Evolutionary conservation across 768 basidiomycete genomes (phyloP).

Genomic region (Auriscalpium orientale): DNA sequence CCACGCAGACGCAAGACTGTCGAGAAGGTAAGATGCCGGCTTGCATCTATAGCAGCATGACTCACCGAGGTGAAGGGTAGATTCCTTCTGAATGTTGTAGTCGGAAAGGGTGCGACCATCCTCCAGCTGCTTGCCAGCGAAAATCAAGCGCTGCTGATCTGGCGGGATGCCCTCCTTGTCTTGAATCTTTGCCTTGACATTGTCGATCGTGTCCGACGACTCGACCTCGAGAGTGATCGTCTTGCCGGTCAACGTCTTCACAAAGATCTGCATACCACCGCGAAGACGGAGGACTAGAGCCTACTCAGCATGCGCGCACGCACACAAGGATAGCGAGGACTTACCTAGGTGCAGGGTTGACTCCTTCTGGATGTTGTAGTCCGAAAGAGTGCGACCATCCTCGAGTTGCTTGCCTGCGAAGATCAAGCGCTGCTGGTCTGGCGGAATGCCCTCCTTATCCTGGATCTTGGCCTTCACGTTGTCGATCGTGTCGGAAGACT

Average conservation of each 20-base stretch:
- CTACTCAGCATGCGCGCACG: background rate
- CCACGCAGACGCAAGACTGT: constrained; percentile 78
- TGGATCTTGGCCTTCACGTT: constrained; percentile 81
- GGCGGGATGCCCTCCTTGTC: constrained; percentile 89
- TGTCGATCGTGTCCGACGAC: constrained; percentile 82
- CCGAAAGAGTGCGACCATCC: constrained; percentile 84
- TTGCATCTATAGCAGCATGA: background rate
- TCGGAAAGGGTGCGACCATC: constrained; percentile 87
- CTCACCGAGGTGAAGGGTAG: constrained; percentile 57
- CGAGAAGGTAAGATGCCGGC: background rate
- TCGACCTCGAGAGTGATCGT: constrained; percentile 90
- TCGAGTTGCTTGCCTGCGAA: constrained; percentile 95
- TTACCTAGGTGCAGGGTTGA: constrained; percentile 71
- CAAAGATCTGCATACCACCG: constrained; percentile 84
- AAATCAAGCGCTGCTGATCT: constrained; percentile 86
- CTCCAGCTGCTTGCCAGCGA: constrained; percentile 89
- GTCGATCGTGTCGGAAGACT: constrained; percentile 70
- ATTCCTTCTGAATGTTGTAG: constrained; percentile 89
- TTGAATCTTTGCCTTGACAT: constrained; percentile 88
- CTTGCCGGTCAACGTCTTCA: constrained; percentile 81
- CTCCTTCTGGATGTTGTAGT: constrained; percentile 95
- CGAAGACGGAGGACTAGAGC: constrained; percentile 72
- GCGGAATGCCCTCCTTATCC: constrained; percentile 81
- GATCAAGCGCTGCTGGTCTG: constrained; percentile 92
- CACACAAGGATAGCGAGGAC: constrained; percentile 7